Conservation (phyloP, 345 rosid genomes). For the Melaleuca alternifolia region DNA sequence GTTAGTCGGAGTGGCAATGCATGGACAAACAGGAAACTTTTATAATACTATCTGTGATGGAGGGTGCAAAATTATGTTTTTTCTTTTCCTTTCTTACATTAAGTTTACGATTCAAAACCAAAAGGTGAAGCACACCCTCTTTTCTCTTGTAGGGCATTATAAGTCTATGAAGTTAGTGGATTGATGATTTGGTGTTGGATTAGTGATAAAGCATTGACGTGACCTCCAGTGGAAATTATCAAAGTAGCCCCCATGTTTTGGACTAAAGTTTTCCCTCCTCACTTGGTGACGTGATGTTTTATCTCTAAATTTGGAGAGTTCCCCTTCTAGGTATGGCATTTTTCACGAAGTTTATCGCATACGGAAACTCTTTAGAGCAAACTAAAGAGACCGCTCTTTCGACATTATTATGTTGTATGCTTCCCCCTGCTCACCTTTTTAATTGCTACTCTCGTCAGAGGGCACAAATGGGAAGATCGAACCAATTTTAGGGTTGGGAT, state of each 20-base stretch:
- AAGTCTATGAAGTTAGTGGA: neutral
- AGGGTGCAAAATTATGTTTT: neutral
- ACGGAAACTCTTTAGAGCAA: neutral
- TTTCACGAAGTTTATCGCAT: neutral
- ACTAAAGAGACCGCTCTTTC: neutral
- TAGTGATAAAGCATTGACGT: neutral
- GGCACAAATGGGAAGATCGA: neutral
- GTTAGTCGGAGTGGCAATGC: neutral
- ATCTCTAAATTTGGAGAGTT: no score
- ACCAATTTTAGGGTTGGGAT: neutral
- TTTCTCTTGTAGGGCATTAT: neutral
- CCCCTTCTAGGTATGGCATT: neutral
- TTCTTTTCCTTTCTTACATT: neutral
- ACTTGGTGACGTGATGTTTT: no score
- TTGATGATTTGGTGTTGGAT: neutral
- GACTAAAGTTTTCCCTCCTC: neutral
- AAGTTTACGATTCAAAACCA: neutral
- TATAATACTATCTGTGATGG: neutral
- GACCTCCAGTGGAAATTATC: neutral
- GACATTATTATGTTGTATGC: neutral
- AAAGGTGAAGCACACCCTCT: slow-evolving; percentile 2
- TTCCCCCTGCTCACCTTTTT: neutral
- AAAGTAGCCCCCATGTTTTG: neutral
- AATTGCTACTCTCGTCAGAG: neutral
- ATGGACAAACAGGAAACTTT: neutral